phyloP scores from a whole-genome alignment of 2,329 filamentous ascomycete genomes.

The Canariomyces notabilis region DNA sequence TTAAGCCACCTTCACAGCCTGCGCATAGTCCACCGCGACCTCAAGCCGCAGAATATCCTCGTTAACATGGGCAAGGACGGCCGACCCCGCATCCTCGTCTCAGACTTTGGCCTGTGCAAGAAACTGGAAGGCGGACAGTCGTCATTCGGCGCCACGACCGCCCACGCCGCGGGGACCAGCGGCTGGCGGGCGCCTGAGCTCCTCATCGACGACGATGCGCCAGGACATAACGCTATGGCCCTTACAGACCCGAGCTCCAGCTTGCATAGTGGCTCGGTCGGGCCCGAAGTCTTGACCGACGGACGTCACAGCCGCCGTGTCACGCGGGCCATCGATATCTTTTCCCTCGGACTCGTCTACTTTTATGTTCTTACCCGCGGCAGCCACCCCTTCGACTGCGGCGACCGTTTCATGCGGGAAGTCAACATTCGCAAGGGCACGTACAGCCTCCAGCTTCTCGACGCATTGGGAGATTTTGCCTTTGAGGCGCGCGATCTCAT shows the following conservation, averaged over 20 bases:
- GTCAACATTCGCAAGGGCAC: constrained; percentile 94
- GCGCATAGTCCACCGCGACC: constrained; percentile 91
- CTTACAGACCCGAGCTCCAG: constrained; percentile 50
- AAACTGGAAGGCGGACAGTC: constrained; percentile 92
- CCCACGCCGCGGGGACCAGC: constrained; percentile 85
- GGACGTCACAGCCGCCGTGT: constrained; percentile 66
- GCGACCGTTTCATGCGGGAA: constrained; percentile 91
- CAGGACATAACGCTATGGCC: constrained; percentile 38
- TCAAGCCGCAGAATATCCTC: constrained; percentile 97
- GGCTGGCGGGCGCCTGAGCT: constrained; percentile 97
- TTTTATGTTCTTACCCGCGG: constrained; percentile 97
- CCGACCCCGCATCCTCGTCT: constrained; percentile 82
- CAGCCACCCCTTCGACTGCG: constrained; percentile 87
- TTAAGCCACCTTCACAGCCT: constrained; percentile 84
- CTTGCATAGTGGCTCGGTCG: constrained; percentile 42
- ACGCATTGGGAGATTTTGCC: constrained; percentile 74
- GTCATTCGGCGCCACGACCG: constrained; percentile 90
- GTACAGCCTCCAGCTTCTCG: constrained; percentile 65
- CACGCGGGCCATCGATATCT: constrained; percentile 94
- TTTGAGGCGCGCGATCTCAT: constrained; percentile 87
- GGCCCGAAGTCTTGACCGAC: constrained; percentile 37
- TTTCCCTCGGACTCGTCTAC: constrained; percentile 95
- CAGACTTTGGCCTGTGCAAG: constrained; percentile 96
- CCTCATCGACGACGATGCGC: constrained; percentile 70
- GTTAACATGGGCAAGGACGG: constrained; percentile 68